These are phyloP conservation scores for Butyriboletus loyo DNA, from an alignment of 768 basidiomycete species.

Conservation along the genomic window DNA sequence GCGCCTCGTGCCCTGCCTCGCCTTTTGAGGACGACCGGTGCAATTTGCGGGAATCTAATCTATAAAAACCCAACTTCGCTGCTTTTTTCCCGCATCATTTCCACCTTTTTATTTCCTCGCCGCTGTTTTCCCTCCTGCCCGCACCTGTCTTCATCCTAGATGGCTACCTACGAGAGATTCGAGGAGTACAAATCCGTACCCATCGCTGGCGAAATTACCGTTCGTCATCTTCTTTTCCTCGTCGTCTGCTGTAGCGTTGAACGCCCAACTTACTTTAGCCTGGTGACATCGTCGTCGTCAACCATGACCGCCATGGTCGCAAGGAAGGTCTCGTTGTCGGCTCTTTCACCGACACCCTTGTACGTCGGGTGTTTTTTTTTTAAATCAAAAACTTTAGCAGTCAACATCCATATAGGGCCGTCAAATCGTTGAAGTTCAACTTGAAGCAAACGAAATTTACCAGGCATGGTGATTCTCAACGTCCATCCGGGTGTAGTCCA, in stretches of 20 bases:
- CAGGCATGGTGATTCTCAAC: constrained; percentile 53
- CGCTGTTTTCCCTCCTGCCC: constrained; percentile 15
- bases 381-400: background rate
- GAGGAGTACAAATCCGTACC: constrained; percentile 28
- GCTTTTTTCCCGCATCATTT: constrained; percentile 25
- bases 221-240: constrained; percentile 13
- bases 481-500: background rate
- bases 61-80: constrained; percentile 43
- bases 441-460: constrained; percentile 67
- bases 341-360: constrained; percentile 65
- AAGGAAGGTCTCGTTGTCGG: constrained; percentile 82
- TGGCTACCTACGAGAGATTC: constrained; percentile 38
- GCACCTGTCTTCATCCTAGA: constrained; percentile 28
- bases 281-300: constrained; percentile 79
- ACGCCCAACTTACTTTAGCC: constrained; percentile 40
- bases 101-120: constrained; percentile 26
- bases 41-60: constrained; percentile 40
- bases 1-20: constrained; percentile 54
- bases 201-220: constrained; percentile 36
- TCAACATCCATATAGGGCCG: constrained; percentile 53
- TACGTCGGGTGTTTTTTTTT: constrained; percentile 35
- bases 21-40: constrained; percentile 26
- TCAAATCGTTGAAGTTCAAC: constrained; percentile 78
- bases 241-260: background rate
- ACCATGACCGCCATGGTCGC: constrained; percentile 57